Evolutionary conservation across 768 basidiomycete genomes (phyloP), one percentile per base, ranked within the genome.

Genomic region (Rhizopogon vesiculosus): DNA sequence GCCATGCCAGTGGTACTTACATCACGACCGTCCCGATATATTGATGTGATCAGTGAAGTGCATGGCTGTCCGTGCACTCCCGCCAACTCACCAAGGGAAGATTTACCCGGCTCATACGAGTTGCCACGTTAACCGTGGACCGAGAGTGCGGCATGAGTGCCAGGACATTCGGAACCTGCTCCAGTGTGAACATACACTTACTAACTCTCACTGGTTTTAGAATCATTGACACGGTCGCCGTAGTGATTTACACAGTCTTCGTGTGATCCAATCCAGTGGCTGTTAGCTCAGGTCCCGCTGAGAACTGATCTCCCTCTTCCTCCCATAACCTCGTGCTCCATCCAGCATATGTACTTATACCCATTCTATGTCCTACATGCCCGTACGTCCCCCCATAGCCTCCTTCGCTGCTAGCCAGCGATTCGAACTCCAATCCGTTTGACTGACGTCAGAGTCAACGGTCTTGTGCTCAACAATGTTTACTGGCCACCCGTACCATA

Each of bases 401-500:
- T 15, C 10, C 42, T 40, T 43, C 41, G 28, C 41, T 54, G 56
- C 51, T 50, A 57, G 45, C 45, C 55, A 59, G 58, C 42, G 13
- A 43, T 42, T 40, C 7, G 42, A 22, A 25, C 25, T 29, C 12
- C 31, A n/a, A 5, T 19, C 40, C 5, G 28, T 7, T 55, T 39
- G 39, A 33, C 54, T 55, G 35, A 33, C 40, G 16, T 41, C 53
- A 22, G 38, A 19, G 31, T 29, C 57, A 15, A 43, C 49, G 7
- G 28, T 25, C 18, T 51, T 35, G 28, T 44, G 25, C 25, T 25
- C 25, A 25, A 25, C 25, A 25, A 25, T 25, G 25, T 25, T 25
- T 25, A 72, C 74, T 25, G 66, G 69, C 19, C 73, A 73, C 16
- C 72, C 69, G 3, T 77, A 78, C 59, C 73, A 77, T 61, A 80